Percentiles rank a stretch among this genome's conserved stretches.
Conservation (phyloP, 2,329 filamentous ascomycete species). For the Xylaria arbuscula region DNA sequence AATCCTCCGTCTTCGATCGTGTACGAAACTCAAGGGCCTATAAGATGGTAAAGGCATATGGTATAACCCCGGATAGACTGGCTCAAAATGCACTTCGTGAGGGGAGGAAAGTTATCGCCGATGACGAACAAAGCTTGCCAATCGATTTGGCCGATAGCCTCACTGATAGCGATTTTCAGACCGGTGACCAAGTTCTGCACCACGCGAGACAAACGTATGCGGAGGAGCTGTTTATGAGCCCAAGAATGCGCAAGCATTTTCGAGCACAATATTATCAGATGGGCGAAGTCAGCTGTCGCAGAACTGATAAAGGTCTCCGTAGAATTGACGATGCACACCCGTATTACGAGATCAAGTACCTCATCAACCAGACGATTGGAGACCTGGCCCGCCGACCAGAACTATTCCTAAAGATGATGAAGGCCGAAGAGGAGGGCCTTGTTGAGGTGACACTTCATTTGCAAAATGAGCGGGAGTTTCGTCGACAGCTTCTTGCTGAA, state of each 20-base stretch:
- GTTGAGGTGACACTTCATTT: conserved; percentile 86
- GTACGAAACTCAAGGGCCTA: conserved; percentile 84
- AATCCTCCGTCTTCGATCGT: conserved; percentile 83
- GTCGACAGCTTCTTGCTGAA: conserved; percentile 79
- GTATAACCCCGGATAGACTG: conserved; percentile 87
- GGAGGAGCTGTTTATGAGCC: conserved; percentile 89
- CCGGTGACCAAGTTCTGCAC: conserved; percentile 77
- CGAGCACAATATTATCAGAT: conserved; percentile 84
- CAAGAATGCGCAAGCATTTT: conserved; percentile 88
- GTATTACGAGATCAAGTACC: conserved; percentile 98
- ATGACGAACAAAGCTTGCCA: conserved; percentile 83
- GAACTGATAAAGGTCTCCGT: conserved; percentile 93
- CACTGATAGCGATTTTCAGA: conserved; percentile 77
- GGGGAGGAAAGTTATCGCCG: conserved; percentile 82
- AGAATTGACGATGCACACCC: conserved; percentile 95
- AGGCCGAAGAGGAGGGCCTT: conserved; percentile 92
- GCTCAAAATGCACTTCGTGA: conserved; percentile 86
- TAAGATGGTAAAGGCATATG: conserved; percentile 86
- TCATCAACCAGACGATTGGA: conserved; percentile 86
- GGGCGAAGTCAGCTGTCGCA: conserved; percentile 84
- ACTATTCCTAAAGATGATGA: conserved; percentile 95
- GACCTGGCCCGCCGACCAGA: conserved; percentile 87
- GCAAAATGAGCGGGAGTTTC: conserved; percentile 80
- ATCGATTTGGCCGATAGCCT: conserved; percentile 88
- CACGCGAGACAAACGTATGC: conserved; percentile 89